Base-by-base conservation (phyloP, 1,284 basidiomycete genomes). In the Sphagnurus paluster region DNA sequence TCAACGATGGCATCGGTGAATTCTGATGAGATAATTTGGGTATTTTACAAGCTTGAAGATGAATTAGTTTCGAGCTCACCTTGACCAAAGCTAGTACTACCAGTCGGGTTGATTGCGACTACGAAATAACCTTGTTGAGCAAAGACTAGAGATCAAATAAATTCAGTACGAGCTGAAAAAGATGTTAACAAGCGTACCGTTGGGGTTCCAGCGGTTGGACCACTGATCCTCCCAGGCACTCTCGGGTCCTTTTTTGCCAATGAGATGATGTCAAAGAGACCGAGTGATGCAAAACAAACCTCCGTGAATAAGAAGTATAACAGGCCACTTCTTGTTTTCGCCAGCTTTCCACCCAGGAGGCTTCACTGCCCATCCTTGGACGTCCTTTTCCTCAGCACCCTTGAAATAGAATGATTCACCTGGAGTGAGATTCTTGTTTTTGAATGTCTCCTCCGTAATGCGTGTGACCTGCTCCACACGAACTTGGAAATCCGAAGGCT, bases 181-280 rank as follows among this genome's bases (percentile, higher is more conserved):
- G 10, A 39, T 21, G 4, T 11, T 24, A 11, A 10, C 19, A 10
- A n/a, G n/a, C n/a, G n/a, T 49, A 86, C 86, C 74, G 55, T 92
- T 89, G 0, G 84, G 87, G 66, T 96, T 96, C 92, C 93, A 97
- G 38, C 91, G 72, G 25, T 82, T 90, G 2, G 82, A 86, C 90
- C 91, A 93, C 49, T 79, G 71, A 59, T 93, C 90, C 54, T 82
- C 78, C 90, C 90, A 93, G 48, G 84, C 87, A 30, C 82, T 71
- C 68, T 91, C 84, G 2, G 89, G 89, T 11, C 88, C 84, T 74
- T 35, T 3, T 30, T 8, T n/a, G 7, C 30, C 16, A 10, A 19
- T 28, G 17, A 7, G 29, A 33, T 2, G 21, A 56, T 35, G 49
- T 11, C 20, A 19, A 14, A 13, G 19, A 29, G 28, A 28, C n/a